Conservation (phyloP, 1,284 basidiomycete species). For the Malassezia sympodialis region DNA sequence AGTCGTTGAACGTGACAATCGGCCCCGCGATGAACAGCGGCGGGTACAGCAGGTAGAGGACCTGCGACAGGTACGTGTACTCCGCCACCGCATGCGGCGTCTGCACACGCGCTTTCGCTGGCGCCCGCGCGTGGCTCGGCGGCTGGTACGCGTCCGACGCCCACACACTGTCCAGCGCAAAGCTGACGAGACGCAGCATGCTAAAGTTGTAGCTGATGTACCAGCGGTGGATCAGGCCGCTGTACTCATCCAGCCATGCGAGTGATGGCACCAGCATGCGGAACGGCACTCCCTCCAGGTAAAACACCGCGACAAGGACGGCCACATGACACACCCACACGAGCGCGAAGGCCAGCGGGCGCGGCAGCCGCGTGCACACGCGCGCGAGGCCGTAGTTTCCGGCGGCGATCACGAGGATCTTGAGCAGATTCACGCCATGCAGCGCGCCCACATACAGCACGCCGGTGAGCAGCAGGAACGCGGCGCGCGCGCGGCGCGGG, state of each 20-base stretch:
- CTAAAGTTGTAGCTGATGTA: slow-evolving; percentile 92
- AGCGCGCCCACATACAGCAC: slow-evolving; percentile 63
- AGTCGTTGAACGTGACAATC: slow-evolving; percentile 93
- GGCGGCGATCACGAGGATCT: slow-evolving; percentile 63
- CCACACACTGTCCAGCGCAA: slow-evolving; percentile 86
- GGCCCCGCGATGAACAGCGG: slow-evolving; percentile 93
- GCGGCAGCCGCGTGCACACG: neutral
- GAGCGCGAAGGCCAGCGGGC: slow-evolving; percentile 49
- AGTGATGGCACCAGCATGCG: slow-evolving; percentile 56
- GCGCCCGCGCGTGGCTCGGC: neutral
- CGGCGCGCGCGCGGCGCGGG: neutral
- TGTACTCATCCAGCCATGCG: slow-evolving; percentile 56
- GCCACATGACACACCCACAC: slow-evolving; percentile 65
- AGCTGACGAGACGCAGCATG: slow-evolving; percentile 85
- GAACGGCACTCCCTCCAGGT: slow-evolving; percentile 65
- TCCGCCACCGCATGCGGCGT: slow-evolving; percentile 45
- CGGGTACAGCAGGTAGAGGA: slow-evolving; percentile 74
- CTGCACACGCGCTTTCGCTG: slow-evolving; percentile 19
- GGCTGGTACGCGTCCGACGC: slow-evolving; percentile 36
- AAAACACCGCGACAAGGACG: slow-evolving; percentile 62
- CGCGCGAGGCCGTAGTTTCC: slow-evolving; percentile 60
- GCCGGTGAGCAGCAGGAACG: slow-evolving; percentile 55
- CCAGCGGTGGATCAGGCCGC: slow-evolving; percentile 74
- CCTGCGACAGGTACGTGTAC: slow-evolving; percentile 57
- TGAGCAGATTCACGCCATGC: slow-evolving; percentile 77